These are phyloP conservation scores for Paracamarosporium sp. DNA, from an alignment of 2,329 filamentous ascomycete genomes.

Conservation along the genomic window DNA sequence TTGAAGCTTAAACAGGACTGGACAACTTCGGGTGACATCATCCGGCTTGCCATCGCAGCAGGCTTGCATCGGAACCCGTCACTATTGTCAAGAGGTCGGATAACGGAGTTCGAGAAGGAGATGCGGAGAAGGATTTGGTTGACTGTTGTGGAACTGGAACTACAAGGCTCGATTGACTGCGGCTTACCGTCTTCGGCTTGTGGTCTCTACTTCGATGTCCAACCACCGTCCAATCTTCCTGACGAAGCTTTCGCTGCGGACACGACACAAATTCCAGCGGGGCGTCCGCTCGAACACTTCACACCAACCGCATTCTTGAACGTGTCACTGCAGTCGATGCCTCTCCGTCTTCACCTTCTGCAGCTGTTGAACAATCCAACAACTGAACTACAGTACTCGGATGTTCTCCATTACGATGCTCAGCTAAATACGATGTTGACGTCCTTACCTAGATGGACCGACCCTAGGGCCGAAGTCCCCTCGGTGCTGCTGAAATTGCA, in stretches of 20 bases:
- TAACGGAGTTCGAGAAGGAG: conserved; percentile 55
- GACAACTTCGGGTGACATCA: conserved; percentile 57
- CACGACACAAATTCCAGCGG: conserved; percentile 27
- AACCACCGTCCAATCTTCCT: conserved; percentile 57
- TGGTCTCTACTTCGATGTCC: conserved; percentile 56
- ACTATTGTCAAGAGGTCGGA: conserved; percentile 39
- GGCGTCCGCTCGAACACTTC: conserved; percentile 33
- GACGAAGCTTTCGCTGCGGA: conserved; percentile 54
- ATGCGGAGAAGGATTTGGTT: conserved; percentile 64
- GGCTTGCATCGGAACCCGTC: conserved; percentile 60
- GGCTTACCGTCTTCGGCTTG: conserved; percentile 58
- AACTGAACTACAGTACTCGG: conserved; percentile 34
- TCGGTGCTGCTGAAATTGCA: conserved; percentile 37
- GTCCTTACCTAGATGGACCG: conserved; percentile 32
- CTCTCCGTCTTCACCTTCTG: conserved; percentile 39
- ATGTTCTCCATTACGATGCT: conserved; percentile 41
- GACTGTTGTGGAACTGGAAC: conserved; percentile 63
- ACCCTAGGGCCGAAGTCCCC: conserved; percentile 22
- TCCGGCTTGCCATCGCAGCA: conserved; percentile 60
- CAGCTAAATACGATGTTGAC: conserved; percentile 32
- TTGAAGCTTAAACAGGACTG: conserved; percentile 62
- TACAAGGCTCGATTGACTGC: conserved; percentile 62
- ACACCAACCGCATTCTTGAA: conserved; percentile 39
- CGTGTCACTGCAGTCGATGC: conserved; percentile 30
- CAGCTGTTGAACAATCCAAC: conserved; percentile 42